Base-by-base conservation (phyloP, 2,329 filamentous ascomycete species). In the Kalmusia sp. region DNA sequence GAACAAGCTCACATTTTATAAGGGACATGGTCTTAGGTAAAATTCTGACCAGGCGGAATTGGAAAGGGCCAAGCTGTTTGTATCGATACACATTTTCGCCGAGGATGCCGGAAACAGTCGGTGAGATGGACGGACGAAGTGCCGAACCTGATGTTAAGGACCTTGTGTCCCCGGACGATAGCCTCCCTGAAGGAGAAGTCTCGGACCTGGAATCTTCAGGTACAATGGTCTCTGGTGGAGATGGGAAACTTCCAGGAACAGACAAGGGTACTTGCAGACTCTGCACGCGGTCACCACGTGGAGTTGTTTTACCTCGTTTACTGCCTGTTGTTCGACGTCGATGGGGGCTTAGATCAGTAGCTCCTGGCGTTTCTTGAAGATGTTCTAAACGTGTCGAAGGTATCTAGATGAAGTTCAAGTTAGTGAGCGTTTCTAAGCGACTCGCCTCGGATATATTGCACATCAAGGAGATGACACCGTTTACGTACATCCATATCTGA, bases 1-100 rank as follows among this genome's bases (percentile, higher is more conserved):
- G 57, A 5, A 53, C 2, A 11, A 64, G 46, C 38, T 62, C 52
- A 50, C 57, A 62, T 25, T 61, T 63, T 17, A 64, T 51, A 9
- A 35, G 59, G 5, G 54, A 58, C 52, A 58, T 59, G 11, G 19
- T 53, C n/a, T 47, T 46, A 3, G 49, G 52, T 15, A 58, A 33
- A 7, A 64, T 47, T 25, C 31, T 58, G 28, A 64, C 47, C 14
- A 64, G 48, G 19, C 62, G 52, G 22, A 62, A 50, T 28, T 62
- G 57, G 22, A 30, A 15, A 7, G 54, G 47, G 12, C 28, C n/a
- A 14, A 61, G 49, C 19, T 34, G 37, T 6, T 30, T 51, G 49
- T 63, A 63, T 27, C 48, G 51, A 45, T 57, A 59, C 4, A 19
- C 28, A 15, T 54, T 58, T 22, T 35, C 37, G 4, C 55, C 55